phyloP scores from a whole-genome alignment of 257 asterid genomes.

The Capsicum rhomboideum region DNA sequence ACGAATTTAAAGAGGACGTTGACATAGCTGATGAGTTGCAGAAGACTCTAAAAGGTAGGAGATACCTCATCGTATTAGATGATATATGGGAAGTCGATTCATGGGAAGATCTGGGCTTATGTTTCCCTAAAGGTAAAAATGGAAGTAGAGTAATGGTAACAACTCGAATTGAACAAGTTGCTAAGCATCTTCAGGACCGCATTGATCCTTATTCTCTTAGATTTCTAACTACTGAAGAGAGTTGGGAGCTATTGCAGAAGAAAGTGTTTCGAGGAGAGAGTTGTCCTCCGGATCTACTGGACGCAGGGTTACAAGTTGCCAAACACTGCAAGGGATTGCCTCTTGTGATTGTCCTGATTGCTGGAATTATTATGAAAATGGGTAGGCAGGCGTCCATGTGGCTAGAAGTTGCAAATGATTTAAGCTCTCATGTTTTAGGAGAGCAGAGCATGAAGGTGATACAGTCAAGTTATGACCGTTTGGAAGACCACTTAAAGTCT shows the following conservation, averaged over 20 bases:
- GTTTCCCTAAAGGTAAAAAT: not conserved
- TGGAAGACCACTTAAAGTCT: not conserved
- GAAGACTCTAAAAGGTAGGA: not conserved
- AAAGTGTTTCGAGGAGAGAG: not conserved
- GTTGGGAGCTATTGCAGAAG: not conserved
- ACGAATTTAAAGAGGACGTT: fast-evolving
- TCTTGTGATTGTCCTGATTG: not conserved
- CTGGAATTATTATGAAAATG: not conserved
- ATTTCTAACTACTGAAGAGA: not conserved
- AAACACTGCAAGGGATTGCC: not conserved
- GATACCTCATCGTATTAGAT: not conserved
- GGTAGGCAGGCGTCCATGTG: not conserved
- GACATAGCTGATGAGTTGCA: not conserved
- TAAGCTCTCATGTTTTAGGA: not conserved
- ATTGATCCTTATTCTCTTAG: not conserved
- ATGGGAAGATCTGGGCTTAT: not conserved
- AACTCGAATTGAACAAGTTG: not conserved
- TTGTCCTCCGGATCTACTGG: not conserved
- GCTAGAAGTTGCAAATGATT: not conserved
- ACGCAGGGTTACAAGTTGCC: not conserved
- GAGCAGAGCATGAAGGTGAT: not conserved
- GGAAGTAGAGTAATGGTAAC: not conserved
- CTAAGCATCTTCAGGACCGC: not conserved
- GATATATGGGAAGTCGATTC: not conserved
- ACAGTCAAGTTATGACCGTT: not conserved